Conservation (phyloP, 2,329 filamentous ascomycete genomes). For the Chaetomium sp. region DNA sequence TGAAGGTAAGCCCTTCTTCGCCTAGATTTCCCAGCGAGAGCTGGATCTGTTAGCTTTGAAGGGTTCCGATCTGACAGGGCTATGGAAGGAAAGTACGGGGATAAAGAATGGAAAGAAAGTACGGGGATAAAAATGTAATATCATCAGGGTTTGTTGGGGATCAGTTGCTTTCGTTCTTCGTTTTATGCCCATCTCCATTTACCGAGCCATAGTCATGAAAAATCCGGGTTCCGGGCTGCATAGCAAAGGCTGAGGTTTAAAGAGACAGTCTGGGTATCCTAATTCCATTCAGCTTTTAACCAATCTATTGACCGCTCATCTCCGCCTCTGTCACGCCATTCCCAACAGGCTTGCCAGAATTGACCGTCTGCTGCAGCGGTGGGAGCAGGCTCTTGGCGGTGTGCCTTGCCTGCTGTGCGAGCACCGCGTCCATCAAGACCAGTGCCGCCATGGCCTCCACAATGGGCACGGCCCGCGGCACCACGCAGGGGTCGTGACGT, state of each 20-base stretch:
- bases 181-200: not conserved
- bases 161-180: not conserved
- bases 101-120: not conserved
- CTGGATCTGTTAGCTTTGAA: not conserved
- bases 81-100: not conserved
- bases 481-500: slow-evolving; percentile 90
- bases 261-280: slow-evolving; percentile 18
- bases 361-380: slow-evolving; percentile 42
- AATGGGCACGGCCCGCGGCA: slow-evolving; percentile 82
- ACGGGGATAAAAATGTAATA: not conserved
- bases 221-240: not conserved
- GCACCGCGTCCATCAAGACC: slow-evolving; percentile 81
- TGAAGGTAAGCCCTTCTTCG: no score
- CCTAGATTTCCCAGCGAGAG: no score
- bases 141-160: not conserved
- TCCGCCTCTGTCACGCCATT: slow-evolving; percentile 38
- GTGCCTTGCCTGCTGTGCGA: slow-evolving; percentile 73
- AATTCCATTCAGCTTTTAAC: slow-evolving; percentile 7
- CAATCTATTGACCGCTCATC: slow-evolving; percentile 21
- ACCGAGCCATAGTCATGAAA: not conserved
- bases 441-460: slow-evolving; percentile 91
- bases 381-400: slow-evolving; percentile 51
- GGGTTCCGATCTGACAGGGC: not conserved
- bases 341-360: slow-evolving; percentile 36
- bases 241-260: not conserved